These are phyloP conservation scores for Lophium mytilinum DNA, from an alignment of 495 filamentous ascomycete species.

Conservation along the genomic window DNA sequence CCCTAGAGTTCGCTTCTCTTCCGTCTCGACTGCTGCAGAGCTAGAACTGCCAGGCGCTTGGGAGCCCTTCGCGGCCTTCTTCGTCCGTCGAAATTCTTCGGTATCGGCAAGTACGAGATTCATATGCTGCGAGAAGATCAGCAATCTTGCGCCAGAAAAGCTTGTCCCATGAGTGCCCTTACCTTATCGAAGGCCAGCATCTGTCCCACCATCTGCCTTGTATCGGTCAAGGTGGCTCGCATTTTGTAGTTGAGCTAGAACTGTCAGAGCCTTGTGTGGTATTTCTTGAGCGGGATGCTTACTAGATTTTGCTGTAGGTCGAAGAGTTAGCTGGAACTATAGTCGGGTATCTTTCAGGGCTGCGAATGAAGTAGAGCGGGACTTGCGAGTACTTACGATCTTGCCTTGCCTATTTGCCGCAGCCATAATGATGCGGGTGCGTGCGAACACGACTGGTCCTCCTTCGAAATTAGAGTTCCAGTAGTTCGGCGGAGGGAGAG, in stretches of 20 bases:
- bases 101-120: conserved; percentile 98
- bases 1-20: conserved; percentile 94
- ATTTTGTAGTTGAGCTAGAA: conserved; percentile 93
- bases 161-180: conserved; percentile 5
- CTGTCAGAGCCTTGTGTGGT: neutral
- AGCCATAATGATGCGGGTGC: conserved; percentile 60
- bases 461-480: neutral
- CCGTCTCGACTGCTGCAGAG: conserved; percentile 64
- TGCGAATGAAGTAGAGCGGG: conserved; percentile 29
- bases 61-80: conserved; percentile 69
- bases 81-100: conserved; percentile 95
- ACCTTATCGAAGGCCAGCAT: conserved; percentile 98
- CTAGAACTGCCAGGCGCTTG: conserved; percentile 56
- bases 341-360: conserved; percentile 39
- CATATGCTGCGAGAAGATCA: conserved; percentile 65
- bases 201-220: conserved; percentile 92
- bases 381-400: conserved; percentile 67
- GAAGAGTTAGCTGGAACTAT: conserved; percentile 63
- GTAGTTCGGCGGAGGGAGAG: neutral
- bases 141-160: neutral
- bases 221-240: conserved; percentile 91
- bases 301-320: conserved; percentile 84
- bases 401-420: conserved; percentile 90
- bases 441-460: conserved; percentile 59
- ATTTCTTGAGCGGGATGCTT: conserved; percentile 39